These are phyloP conservation scores for Chrysochromulina parva DNA, from an alignment of 78 protist genomes.

Conservation along the genomic window DNA sequence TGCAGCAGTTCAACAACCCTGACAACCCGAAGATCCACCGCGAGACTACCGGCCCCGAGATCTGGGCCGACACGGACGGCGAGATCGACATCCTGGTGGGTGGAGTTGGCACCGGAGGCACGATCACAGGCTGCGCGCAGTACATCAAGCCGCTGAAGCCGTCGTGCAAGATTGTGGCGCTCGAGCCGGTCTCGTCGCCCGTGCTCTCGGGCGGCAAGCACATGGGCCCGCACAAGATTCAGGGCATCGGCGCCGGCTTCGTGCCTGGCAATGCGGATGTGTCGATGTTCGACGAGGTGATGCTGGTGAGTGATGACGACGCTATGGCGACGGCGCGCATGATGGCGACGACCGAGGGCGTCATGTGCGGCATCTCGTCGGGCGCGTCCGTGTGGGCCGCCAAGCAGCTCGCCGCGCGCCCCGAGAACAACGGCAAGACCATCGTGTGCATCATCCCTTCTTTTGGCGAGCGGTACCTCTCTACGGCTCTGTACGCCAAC, in stretches of 20 bases:
- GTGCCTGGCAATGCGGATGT: constrained; percentile 31
- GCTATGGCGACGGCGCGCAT: constrained; percentile 35
- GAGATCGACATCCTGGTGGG: constrained; percentile 28
- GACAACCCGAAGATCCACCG: constrained; percentile 33
- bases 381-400: constrained; percentile 57
- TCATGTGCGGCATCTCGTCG: constrained; percentile 42
- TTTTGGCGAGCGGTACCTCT: constrained; percentile 55
- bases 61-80: constrained; percentile 30
- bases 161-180: constrained; percentile 37
- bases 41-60: constrained; percentile 34
- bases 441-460: constrained; percentile 51
- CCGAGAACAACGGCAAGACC: constrained; percentile 40
- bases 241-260: constrained; percentile 96
- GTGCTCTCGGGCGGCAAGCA: constrained; percentile 60
- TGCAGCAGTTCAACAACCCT: constrained; percentile 54
- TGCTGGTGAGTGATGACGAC: constrained; percentile 39
- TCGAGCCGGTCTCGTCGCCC: constrained; percentile 53
- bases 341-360: constrained; percentile 36
- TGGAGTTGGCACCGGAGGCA: constrained; percentile 60
- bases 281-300: constrained; percentile 30
- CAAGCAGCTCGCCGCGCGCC: not conserved
- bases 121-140: constrained; percentile 43
- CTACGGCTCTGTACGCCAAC: constrained; percentile 26
- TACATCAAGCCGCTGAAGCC: constrained; percentile 47
- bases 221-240: constrained; percentile 69